Conservation (phyloP, 805 yeast genomes). For the Citeromyces matritensis region DNA sequence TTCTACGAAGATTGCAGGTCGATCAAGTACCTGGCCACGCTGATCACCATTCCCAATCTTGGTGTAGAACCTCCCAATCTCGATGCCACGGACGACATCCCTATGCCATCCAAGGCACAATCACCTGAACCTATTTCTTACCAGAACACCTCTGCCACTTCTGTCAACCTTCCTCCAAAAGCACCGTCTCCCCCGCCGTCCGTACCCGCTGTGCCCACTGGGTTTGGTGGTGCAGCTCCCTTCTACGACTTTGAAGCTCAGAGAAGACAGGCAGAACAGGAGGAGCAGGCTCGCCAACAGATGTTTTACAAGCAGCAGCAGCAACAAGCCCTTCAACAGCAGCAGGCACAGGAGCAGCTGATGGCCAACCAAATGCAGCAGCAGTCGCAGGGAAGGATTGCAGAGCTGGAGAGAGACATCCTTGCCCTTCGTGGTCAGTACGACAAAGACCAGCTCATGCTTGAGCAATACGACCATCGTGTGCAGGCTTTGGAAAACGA, state of each 20-base stretch:
- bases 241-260: constrained; percentile 21
- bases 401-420: constrained; percentile 73
- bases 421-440: constrained; percentile 64
- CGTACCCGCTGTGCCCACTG: constrained; percentile 34
- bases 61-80: constrained; percentile 47
- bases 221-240: constrained; percentile 11
- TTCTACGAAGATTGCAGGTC: constrained; percentile 86
- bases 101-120: constrained; percentile 1
- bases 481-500: constrained; percentile 75
- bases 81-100: constrained; percentile 26
- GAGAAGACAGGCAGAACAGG: constrained; percentile 30
- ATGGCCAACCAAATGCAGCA: constrained; percentile 52
- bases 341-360: constrained; percentile 55
- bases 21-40: constrained; percentile 63
- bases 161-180: constrained; percentile 11
- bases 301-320: constrained; percentile 63
- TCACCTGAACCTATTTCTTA: constrained; percentile 8
- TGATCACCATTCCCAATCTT: constrained; percentile 67
- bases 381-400: constrained; percentile 65
- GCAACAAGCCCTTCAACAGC: constrained; percentile 52
- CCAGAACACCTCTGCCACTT: constrained; percentile 7
- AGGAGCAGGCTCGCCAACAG: constrained; percentile 48
- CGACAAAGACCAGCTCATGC: constrained; percentile 70
- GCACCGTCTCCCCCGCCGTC: constrained; percentile 31
- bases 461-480: constrained; percentile 77